phyloP scores from a whole-genome alignment of 2,329 filamentous ascomycete species.

The Clarireedia monteithiana region DNA sequence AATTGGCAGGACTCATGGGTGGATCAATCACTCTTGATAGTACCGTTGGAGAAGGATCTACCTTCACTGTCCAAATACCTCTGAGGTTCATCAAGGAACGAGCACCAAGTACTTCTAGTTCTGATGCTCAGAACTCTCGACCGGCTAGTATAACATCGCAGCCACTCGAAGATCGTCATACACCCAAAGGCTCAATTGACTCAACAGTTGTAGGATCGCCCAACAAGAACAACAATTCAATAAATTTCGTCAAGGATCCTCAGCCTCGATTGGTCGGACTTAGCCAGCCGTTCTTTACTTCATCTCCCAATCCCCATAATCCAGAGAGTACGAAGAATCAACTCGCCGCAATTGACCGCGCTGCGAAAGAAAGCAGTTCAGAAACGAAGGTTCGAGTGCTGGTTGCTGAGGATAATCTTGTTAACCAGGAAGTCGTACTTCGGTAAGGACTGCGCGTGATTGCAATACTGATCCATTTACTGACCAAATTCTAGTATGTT shows the following conservation, averaged over 20 bases:
- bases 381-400: conserved; percentile 67
- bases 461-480: conserved; percentile 37
- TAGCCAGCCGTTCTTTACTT: conserved; percentile 70
- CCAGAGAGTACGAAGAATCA: conserved; percentile 42
- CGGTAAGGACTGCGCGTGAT: conserved; percentile 31
- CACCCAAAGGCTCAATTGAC: conserved; percentile 2
- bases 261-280: conserved; percentile 76
- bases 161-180: conserved; percentile 2
- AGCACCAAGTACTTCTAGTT: conserved; percentile 20
- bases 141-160: conserved; percentile 12
- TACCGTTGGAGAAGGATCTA: conserved; percentile 64
- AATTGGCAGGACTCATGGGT: conserved; percentile 76
- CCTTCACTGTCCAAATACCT: conserved; percentile 77
- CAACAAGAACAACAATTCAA: conserved; percentile 15
- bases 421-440: conserved; percentile 54
- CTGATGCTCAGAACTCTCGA: conserved; percentile 25
- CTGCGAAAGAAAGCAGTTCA: conserved; percentile 50
- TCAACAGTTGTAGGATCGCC: neutral
- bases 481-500: conserved; percentile 54
- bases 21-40: conserved; percentile 68
- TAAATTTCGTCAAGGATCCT: conserved; percentile 47
- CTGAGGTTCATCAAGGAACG: conserved; percentile 39
- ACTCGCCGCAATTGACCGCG: conserved; percentile 56
- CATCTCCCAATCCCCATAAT: conserved; percentile 12
- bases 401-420: conserved; percentile 73